Conservation (phyloP, 768 basidiomycete species). For the Tylopilus balloui region DNA sequence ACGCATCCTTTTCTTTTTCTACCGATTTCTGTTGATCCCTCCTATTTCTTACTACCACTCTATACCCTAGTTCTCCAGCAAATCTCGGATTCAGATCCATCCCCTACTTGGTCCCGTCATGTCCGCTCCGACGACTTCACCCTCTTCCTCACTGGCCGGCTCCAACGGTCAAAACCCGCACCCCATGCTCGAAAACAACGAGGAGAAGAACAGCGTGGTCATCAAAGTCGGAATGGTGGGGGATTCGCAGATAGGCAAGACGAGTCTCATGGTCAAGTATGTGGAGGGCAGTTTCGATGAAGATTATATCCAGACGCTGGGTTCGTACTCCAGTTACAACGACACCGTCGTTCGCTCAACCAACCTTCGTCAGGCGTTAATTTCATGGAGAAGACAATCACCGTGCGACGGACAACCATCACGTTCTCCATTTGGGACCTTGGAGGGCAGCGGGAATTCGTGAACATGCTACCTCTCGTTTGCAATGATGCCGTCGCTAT, state of each 20-base stretch:
- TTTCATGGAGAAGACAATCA: slow-evolving; percentile 99
- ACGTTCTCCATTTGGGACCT: slow-evolving; percentile 99
- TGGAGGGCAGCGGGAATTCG: slow-evolving; percentile 96
- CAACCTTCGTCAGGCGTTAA: slow-evolving; percentile 66
- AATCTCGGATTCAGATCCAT: slow-evolving; percentile 19
- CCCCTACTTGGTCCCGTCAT: slow-evolving; percentile 32
- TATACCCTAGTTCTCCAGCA: slow-evolving; percentile 23
- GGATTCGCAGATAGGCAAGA: slow-evolving; percentile 99
- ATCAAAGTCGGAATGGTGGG: slow-evolving; percentile 99
- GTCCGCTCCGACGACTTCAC: slow-evolving; percentile 49
- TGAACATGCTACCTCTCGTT: slow-evolving; percentile 97
- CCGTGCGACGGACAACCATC: slow-evolving; percentile 96
- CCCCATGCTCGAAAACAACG: slow-evolving; percentile 52
- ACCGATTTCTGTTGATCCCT: slow-evolving; percentile 26
- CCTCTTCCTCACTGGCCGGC: slow-evolving; percentile 41
- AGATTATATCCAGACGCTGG: slow-evolving; percentile 99
- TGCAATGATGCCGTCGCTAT: slow-evolving; percentile 99
- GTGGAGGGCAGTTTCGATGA: slow-evolving; percentile 98
- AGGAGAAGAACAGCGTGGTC: slow-evolving; percentile 86
- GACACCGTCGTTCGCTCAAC: slow-evolving; percentile 5
- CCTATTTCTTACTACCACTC: slow-evolving; percentile 24
- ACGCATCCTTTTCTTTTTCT: slow-evolving; percentile 39
- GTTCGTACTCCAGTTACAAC: slow-evolving; percentile 40
- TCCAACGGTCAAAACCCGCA: slow-evolving; percentile 52
- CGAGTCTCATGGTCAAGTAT: slow-evolving; percentile 99